Base-by-base conservation (phyloP, 176 grass and related monocot species). In the Rhynchospora pubera region DNA sequence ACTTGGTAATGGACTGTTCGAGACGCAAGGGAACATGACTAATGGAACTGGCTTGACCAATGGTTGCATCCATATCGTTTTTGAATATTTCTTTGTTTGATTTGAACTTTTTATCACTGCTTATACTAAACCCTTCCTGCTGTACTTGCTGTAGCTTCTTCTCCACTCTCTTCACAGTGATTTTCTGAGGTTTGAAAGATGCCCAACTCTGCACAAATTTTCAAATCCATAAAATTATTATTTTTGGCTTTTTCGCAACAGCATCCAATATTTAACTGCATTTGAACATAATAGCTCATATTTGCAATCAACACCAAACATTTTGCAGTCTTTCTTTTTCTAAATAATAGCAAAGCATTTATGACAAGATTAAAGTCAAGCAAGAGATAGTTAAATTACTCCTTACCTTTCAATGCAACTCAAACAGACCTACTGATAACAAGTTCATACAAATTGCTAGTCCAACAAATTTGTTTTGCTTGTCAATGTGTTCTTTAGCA, bases 171-270 rank as follows among this genome's bases (percentile, higher is more conserved):
- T 94, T 97, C 83, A 97, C 92, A 76, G 92, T 93, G 51, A 92
- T 93, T 89, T 93, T 97, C 86, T 92, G 88, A 81, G 90, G 90
- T 60, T 93, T 89, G 73, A 94, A 87, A 86, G 85, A 86, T 83
- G 75, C 77, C 88, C 89, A 82, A 56, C 73, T 94, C 91, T 97
- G 87, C 77, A 81, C 28, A 22, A 51, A 75, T 52, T 75, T 75
- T 51, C 34, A 69, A n/a, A 45, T 44, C 5, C 6, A 45, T 53
- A 12, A 30, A 53, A 28, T 15, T 53, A 53, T 70, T 16, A 52
- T 7, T 52, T 66, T 75, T 53, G 19, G 47, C 46, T 22, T 75
- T 75, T 46, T 75, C 23, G 45, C 71, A 53, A 26, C 47, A 53
- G 47, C 47, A 75, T 11, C 71, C 47, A 75, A 12, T 21, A 52